Conservation (phyloP, 495 filamentous ascomycete genomes). For the Talaromyces liani region DNA sequence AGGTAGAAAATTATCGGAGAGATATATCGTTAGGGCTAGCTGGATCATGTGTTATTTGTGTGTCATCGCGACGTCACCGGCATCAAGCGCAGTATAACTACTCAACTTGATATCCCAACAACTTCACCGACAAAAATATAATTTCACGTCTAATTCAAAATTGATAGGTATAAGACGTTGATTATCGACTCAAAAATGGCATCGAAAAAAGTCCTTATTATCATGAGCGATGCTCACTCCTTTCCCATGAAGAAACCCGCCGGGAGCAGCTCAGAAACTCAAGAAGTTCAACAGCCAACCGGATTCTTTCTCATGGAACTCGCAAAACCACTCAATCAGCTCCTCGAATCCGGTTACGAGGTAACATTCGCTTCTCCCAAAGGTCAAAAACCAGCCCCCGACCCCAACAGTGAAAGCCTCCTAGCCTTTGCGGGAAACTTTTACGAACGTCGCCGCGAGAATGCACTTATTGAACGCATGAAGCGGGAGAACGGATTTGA, state of each 20-base stretch:
- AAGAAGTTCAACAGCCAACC: slow-evolving; percentile 22
- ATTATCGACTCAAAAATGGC: background rate
- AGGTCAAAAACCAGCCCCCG: slow-evolving; percentile 25
- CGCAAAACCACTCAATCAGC: slow-evolving; percentile 28
- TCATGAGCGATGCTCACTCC: slow-evolving; percentile 31
- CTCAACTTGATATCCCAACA: background rate
- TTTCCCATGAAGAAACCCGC: slow-evolving; percentile 27
- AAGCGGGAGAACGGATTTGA: slow-evolving; percentile 30
- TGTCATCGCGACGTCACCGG: slow-evolving; percentile 3
- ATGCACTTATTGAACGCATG: slow-evolving; percentile 29
- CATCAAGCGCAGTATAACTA: background rate
- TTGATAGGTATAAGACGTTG: background rate
- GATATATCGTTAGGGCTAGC: background rate
- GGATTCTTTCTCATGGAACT: slow-evolving; percentile 41
- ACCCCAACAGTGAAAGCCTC: slow-evolving; percentile 29
- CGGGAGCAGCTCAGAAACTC: slow-evolving; percentile 15
- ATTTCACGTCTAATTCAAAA: background rate
- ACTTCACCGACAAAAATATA: background rate
- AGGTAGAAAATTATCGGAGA: too few relatives aligned
- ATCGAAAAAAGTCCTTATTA: slow-evolving; percentile 31
- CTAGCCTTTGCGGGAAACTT: slow-evolving; percentile 32
- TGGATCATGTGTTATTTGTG: background rate
- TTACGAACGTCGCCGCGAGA: slow-evolving; percentile 31
- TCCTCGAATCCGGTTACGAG: slow-evolving; percentile 30
- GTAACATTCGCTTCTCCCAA: slow-evolving; percentile 32